These are phyloP conservation scores for Colletotrichum truncatum DNA, from an alignment of 2,329 filamentous ascomycete genomes.

Conservation along the genomic window DNA sequence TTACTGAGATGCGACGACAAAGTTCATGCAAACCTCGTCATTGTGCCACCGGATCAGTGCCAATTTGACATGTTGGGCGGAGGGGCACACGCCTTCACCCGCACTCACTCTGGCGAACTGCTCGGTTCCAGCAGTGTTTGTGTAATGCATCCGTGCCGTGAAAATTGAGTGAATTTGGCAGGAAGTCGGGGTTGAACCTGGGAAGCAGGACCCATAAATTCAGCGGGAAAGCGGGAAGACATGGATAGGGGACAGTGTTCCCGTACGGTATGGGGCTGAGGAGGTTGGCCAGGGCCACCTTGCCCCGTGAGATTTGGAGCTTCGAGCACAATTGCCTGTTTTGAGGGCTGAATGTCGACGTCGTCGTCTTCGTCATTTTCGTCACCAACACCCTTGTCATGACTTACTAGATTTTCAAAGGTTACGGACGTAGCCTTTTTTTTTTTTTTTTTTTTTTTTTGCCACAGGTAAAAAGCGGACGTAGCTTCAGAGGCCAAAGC, in stretches of 20 bases:
- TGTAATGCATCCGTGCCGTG: neutral
- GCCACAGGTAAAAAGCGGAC: constrained; percentile 8
- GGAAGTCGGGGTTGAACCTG: constrained; percentile 16
- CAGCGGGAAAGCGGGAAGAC: constrained; percentile 27
- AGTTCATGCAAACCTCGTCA: constrained; percentile 14
- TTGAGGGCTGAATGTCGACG: constrained; percentile 1
- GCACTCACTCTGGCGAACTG: neutral
- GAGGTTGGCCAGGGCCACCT: constrained; percentile 12
- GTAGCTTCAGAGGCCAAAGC: neutral
- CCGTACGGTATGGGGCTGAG: constrained; percentile 25
- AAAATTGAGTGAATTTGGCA: constrained; percentile 6
- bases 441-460: neutral
- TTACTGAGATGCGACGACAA: constrained; percentile 9
- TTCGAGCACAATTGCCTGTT: constrained; percentile 14
- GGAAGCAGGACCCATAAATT: constrained; percentile 21
- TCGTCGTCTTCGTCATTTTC: too few relatives aligned
- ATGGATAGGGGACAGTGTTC: constrained; percentile 28
- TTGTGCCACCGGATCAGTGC: neutral
- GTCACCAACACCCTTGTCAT: neutral
- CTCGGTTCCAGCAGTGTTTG: constrained; percentile 9
- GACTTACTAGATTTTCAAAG: neutral
- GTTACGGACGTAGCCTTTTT: constrained; percentile 20
- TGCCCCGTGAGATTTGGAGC: constrained; percentile 15
- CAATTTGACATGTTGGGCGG: neutral
- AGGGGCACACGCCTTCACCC: neutral